phyloP scores from a whole-genome alignment of 1,139 yeast genomes.

The Diutina catenulata region DNA sequence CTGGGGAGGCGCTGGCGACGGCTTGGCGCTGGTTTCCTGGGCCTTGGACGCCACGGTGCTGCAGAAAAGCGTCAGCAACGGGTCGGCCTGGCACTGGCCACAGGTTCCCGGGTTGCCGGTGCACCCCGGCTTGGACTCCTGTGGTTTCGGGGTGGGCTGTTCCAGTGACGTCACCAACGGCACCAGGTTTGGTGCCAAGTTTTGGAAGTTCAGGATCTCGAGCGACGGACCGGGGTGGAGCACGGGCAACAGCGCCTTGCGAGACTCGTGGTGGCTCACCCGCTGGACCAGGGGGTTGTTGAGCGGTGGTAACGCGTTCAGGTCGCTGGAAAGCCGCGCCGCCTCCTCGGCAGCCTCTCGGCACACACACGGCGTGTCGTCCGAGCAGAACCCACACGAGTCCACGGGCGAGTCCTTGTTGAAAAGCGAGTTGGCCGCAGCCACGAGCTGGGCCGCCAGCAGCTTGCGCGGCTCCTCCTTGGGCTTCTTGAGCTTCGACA shows the following conservation, averaged over 20 bases:
- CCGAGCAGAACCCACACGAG: conserved; percentile 88
- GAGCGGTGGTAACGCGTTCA: not conserved
- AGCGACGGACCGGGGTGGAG: conserved; percentile 60
- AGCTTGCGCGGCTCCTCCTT: not conserved
- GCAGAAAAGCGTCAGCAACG: conserved; percentile 82
- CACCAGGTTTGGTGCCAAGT: conserved; percentile 31
- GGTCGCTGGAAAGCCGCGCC: conserved; percentile 18
- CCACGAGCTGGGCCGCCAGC: too few relatives aligned
- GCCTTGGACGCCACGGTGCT: conserved; percentile 46
- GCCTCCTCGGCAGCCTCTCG: conserved; percentile 68
- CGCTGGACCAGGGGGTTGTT: conserved; percentile 15
- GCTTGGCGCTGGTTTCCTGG: not conserved
- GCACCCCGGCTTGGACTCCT: conserved; percentile 38
- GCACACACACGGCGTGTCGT: conserved; percentile 87
- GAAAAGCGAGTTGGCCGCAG: too few relatives aligned
- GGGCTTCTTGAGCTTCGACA: conserved; percentile 18
- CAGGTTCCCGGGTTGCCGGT: conserved; percentile 88
- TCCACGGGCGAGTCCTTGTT: conserved; percentile 48
- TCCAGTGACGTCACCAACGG: conserved; percentile 20
- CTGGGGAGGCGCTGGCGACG: not conserved
- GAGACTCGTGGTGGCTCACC: too few relatives aligned
- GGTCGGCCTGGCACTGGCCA: conserved; percentile 72
- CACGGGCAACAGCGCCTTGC: conserved; percentile 38
- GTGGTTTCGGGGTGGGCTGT: too few relatives aligned
- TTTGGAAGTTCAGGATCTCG: conserved; percentile 34